phyloP scores from a whole-genome alignment of 2,329 filamentous ascomycete species.

The Fusarium sp. region DNA sequence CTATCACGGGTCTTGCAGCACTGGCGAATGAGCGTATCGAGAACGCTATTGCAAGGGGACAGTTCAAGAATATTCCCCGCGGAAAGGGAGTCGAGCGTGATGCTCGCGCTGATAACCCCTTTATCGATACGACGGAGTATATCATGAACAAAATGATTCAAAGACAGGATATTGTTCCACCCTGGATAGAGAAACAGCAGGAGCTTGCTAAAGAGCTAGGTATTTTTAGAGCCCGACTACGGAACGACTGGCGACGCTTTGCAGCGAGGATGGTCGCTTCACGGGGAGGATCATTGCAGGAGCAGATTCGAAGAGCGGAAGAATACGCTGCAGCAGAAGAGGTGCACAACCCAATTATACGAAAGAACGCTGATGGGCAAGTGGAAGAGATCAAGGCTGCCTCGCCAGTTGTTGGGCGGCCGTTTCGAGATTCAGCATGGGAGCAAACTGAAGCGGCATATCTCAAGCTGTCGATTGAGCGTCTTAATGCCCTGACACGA shows the following conservation, averaged over 20 bases:
- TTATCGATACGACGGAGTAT: conserved; percentile 96
- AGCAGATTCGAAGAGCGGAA: conserved; percentile 77
- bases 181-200: conserved; percentile 99
- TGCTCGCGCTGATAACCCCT: conserved; percentile 83
- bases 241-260: conserved; percentile 86
- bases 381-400: conserved; percentile 45
- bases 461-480: conserved; percentile 77
- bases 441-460: conserved; percentile 78
- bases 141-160: conserved; percentile 99
- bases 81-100: conserved; percentile 87
- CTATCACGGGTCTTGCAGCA: conserved; percentile 80
- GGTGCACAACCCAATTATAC: conserved; percentile 66
- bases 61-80: conserved; percentile 85
- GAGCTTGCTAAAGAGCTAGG: conserved; percentile 77
- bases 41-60: conserved; percentile 89
- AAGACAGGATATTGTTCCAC: conserved; percentile 92
- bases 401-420: conserved; percentile 53
- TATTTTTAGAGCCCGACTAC: conserved; percentile 77
- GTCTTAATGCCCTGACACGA: conserved; percentile 82
- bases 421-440: conserved; percentile 85
- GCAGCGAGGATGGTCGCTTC: conserved; percentile 82
- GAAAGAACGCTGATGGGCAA: conserved; percentile 57
- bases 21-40: conserved; percentile 93
- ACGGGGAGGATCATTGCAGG: conserved; percentile 77
- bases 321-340: conserved; percentile 81